Evolutionary conservation across 2,329 filamentous ascomycete species (phyloP), one percentile per base, ranked within the genome.

Genomic region (Aspergillus texensis): DNA sequence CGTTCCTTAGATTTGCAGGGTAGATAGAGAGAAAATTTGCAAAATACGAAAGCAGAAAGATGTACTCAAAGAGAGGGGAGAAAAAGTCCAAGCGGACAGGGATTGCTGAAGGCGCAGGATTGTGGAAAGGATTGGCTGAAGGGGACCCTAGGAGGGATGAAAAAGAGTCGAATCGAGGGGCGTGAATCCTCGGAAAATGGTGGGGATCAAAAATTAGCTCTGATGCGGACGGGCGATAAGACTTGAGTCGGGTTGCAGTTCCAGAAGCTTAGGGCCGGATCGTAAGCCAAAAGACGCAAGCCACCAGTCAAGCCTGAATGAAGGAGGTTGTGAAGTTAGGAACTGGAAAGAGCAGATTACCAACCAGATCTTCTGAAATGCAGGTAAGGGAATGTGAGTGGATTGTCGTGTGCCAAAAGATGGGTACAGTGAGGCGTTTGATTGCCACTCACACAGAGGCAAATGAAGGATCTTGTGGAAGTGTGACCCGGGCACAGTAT

Each of bases 121-220:
- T 24, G 59, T 39, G 32, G 56, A 36, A 52, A 26, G 62, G 53
- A 50, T 60, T 39, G 24, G 56, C 52, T 53, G 24, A 56, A 30
- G 53, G 21, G 39, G 16, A 54, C 43, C 34, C 32, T 41, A 34
- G 28, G n/a, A 61, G 58, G 32, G 54, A 58, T 53, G 54, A 62
- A 57, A 62, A 62, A 62, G 60, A 32, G 60, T 34, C 45, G 45
- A 62, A 39, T 60, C 58, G 58, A 52, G 54, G 60, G 55, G 54
- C 56, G 43, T 56, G 46, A 62, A 52, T 62, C 28, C 39, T 57
- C 60, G 60, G 60, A 62, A 62, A 53, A 36, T 41, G 52, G 58
- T 43, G 52, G 36, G 46, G 50, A 55, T 57, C 52, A 26, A 55
- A 55, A 55, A 41, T 62, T 62, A 57, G 60, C 60, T 57, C 43